Base-by-base conservation (phyloP, 148 eudicot species). In the Silene latifolia region DNA sequence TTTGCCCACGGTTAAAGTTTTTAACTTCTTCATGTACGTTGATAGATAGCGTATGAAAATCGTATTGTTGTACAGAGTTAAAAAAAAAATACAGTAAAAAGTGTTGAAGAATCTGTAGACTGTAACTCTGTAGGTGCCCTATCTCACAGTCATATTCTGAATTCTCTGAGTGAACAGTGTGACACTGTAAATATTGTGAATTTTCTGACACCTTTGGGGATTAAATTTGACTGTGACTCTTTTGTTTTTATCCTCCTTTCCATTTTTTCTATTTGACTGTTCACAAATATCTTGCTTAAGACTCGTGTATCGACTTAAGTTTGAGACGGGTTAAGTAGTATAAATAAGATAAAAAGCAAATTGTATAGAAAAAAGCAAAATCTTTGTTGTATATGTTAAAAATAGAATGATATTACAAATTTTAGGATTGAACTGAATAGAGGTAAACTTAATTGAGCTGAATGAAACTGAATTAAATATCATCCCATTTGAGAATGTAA, bases 191-290 rank as follows among this genome's bases (percentile, higher is more conserved):
- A 70, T 13, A 10, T 19, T 2, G 54, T 67, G 27, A 44, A 67
- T 5, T 13, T 13, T 51, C 61, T 53, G 73, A 70, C 73, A 70
- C 18, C 73, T 70, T 70, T 70, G 61, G 19, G 60, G 61, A 70
- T 70, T 70, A 51, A 70, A 23, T 70, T 53, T 70, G 61, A 70
- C 73, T 25, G 4, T 18, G 61, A 70, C 61, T 51, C 13, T 48
- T 48, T 69, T 69, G 60, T 51, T 27, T 23, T 51, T 70, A 1
- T 51, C 54, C 14, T 51, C 13, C 18, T 51, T 39, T 51, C 4
- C 56, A 51, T 39, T 39, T 39, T 39, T 27, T 27, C 29, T 27
- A 27, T 2, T 2, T 1, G 2, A 27, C 29, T 27, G 29, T 27
- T 27, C 29, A 27, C 29, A 27, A 27, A 27, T 27, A 27, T 27